Evolutionary conservation across 129 eudicot species (phyloP).

Genomic region (Sambucus nigra): DNA sequence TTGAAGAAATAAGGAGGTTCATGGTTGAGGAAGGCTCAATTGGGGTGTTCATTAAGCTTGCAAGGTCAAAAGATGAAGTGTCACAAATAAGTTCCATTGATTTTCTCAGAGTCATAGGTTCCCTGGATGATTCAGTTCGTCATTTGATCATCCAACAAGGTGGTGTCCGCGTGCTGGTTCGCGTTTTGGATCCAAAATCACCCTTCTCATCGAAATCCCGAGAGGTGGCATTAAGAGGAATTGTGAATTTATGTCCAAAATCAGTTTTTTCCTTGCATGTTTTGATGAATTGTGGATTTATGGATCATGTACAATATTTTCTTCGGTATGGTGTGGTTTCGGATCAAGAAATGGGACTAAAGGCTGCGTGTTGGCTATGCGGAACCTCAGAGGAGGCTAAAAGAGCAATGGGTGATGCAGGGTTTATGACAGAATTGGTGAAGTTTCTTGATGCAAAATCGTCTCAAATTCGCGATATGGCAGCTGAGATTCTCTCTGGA

Average conservation of each 20-base stretch:
- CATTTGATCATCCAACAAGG: slow-evolving; percentile 49
- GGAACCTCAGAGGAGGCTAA: slow-evolving; percentile 61
- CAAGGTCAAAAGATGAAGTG: slow-evolving; percentile 49
- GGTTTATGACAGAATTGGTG: slow-evolving; percentile 65
- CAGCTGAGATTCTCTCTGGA: slow-evolving; percentile 54
- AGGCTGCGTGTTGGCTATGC: slow-evolving; percentile 76
- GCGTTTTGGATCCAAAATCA: slow-evolving; percentile 50
- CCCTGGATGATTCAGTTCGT: slow-evolving; percentile 39
- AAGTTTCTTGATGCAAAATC: slow-evolving; percentile 71
- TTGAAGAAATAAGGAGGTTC: slow-evolving; percentile 77
- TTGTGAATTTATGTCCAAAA: slow-evolving; percentile 41
- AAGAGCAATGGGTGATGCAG: slow-evolving; percentile 84
- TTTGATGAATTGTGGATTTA: slow-evolving; percentile 37
- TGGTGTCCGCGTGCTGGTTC: slow-evolving; percentile 54
- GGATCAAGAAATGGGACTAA: slow-evolving; percentile 57
- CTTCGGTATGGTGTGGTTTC: slow-evolving; percentile 55
- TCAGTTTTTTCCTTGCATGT: slow-evolving; percentile 22
- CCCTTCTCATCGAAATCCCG: slow-evolving; percentile 39
- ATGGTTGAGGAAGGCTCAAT: slow-evolving; percentile 70
- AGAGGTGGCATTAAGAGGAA: slow-evolving; percentile 50
- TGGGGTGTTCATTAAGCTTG: slow-evolving; percentile 30
- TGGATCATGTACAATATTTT: slow-evolving; percentile 58
- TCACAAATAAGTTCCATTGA: slow-evolving; percentile 51
- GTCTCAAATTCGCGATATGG: slow-evolving; percentile 66
- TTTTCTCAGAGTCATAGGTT: slow-evolving; percentile 49